These are phyloP conservation scores for Aspergillus conjunctus DNA, from an alignment of 495 filamentous ascomycete species.

Conservation along the genomic window DNA sequence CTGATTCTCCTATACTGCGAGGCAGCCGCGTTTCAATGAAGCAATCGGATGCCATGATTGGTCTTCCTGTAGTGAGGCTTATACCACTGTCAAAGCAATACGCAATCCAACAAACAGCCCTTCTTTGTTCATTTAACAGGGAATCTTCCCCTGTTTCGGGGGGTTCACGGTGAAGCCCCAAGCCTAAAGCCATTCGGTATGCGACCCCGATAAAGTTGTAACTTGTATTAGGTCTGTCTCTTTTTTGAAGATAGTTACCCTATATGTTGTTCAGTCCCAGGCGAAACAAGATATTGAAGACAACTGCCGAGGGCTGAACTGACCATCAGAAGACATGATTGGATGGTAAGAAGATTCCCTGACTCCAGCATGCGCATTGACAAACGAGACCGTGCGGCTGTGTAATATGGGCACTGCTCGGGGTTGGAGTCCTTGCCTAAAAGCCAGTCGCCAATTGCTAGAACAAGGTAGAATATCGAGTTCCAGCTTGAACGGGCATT, in stretches of 20 bases:
- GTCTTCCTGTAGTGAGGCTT: slow-evolving; percentile 30
- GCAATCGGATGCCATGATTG: slow-evolving; percentile 23
- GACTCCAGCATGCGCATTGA: slow-evolving; percentile 34
- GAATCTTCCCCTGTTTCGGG: slow-evolving; percentile 11
- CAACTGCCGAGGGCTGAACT: neutral
- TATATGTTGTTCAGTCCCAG: neutral
- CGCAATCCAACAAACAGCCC: slow-evolving; percentile 29
- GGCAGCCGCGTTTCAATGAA: slow-evolving; percentile 33
- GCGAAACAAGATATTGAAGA: neutral
- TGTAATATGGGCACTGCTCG: slow-evolving; percentile 23
- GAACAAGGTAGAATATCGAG: slow-evolving; percentile 26
- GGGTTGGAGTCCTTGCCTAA: slow-evolving; percentile 15
- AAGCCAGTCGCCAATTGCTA: slow-evolving; percentile 32
- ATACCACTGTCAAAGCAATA: slow-evolving; percentile 37
- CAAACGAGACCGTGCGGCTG: slow-evolving; percentile 28
- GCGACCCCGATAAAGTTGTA: slow-evolving; percentile 41
- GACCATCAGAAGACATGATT: slow-evolving; percentile 31
- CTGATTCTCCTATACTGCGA: slow-evolving; percentile 28
- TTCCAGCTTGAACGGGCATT: slow-evolving; percentile 25
- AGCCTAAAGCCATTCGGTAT: slow-evolving; percentile 46
- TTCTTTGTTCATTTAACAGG: slow-evolving; percentile 21
- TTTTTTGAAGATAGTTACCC: slow-evolving; percentile 31
- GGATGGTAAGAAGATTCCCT: slow-evolving; percentile 27
- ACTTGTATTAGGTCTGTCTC: slow-evolving; percentile 28
- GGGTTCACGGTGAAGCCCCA: slow-evolving; percentile 47